Evolutionary conservation across 768 basidiomycete species (phyloP).

Genomic region (Trametes cingulata): DNA sequence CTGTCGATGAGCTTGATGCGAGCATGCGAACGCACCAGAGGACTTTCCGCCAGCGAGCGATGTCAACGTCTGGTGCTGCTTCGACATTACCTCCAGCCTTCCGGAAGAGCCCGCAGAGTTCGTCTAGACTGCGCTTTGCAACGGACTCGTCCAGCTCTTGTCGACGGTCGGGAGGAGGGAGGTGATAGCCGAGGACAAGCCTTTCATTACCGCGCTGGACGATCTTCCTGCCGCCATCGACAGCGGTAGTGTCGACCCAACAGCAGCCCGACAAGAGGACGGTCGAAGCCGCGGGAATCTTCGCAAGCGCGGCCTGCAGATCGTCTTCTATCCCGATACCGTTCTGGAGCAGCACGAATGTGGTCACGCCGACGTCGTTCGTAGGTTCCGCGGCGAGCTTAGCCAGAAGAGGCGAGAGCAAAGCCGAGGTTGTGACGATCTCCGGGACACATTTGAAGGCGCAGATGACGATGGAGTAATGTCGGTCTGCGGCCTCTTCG

Average conservation of each 20-base stretch:
- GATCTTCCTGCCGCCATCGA: constrained; percentile 31
- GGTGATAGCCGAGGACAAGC: constrained; percentile 33
- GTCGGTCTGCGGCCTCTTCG: constrained; percentile 33
- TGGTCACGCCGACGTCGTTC: constrained; percentile 12
- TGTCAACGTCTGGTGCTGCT: constrained; percentile 29
- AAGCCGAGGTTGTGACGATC: constrained; percentile 24
- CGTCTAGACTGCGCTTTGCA: constrained; percentile 18
- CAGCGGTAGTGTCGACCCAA: constrained; percentile 35
- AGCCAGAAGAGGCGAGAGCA: constrained; percentile 31
- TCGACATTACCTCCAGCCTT: constrained; percentile 27
- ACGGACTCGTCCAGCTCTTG: not conserved
- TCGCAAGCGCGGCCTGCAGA: constrained; percentile 17
- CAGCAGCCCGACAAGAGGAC: constrained; percentile 35
- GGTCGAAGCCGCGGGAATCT: not conserved
- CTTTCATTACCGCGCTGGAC: constrained; percentile 30
- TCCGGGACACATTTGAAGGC: constrained; percentile 33
- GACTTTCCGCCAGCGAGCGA: constrained; percentile 34
- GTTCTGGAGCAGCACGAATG: constrained; percentile 37
- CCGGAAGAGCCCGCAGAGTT: constrained; percentile 24
- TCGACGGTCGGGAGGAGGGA: not conserved
- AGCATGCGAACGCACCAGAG: constrained; percentile 29
- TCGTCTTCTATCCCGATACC: constrained; percentile 37
- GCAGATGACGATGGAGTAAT: constrained; percentile 31
- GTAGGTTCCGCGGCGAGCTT: not conserved
- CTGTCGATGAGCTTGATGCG: no score